Conservation (phyloP, 2,329 filamentous ascomycete species). For the Didymella keratinophila region DNA sequence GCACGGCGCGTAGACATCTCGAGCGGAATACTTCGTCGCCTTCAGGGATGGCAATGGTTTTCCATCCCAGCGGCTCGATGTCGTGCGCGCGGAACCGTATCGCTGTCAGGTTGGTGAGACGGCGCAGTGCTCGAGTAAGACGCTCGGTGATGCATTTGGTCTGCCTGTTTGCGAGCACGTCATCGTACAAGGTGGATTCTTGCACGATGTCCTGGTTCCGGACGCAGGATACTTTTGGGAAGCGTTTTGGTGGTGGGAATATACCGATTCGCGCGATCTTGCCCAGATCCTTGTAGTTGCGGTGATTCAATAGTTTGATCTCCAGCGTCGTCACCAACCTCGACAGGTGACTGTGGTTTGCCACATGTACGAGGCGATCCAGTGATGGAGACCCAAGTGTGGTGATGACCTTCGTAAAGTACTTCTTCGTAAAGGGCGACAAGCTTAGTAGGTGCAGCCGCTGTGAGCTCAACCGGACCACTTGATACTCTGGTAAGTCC, state of each 20-base stretch:
- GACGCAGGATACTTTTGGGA: slow-evolving; percentile 29
- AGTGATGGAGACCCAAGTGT: slow-evolving; percentile 38
- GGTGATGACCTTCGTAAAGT: slow-evolving; percentile 34
- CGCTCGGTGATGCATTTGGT: slow-evolving; percentile 30
- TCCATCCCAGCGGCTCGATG: slow-evolving; percentile 20
- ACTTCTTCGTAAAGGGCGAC: slow-evolving; percentile 31
- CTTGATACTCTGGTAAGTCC: slow-evolving; percentile 25
- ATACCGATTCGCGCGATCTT: slow-evolving; percentile 35
- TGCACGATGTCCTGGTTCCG: slow-evolving; percentile 27
- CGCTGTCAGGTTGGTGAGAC: slow-evolving; percentile 28
- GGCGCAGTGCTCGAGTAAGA: slow-evolving; percentile 28
- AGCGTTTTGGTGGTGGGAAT: slow-evolving; percentile 42
- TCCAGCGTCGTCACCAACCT: slow-evolving; percentile 32
- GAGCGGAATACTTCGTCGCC: slow-evolving; percentile 29
- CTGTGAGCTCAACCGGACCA: slow-evolving; percentile 36
- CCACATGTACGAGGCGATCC: slow-evolving; percentile 29
- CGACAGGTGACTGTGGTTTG: slow-evolving; percentile 27
- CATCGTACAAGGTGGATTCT: slow-evolving; percentile 34
- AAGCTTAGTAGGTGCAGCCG: slow-evolving; percentile 34
- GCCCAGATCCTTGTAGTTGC: slow-evolving; percentile 32
- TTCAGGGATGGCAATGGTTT: slow-evolving; percentile 15
- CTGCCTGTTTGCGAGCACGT: slow-evolving; percentile 23
- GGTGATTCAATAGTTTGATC: slow-evolving; percentile 35
- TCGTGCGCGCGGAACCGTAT: slow-evolving; percentile 32
- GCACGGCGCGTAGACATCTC: slow-evolving; percentile 33